Evolutionary conservation across 2,329 filamentous ascomycete species (phyloP).

Genomic region (Cladophialophora bantiana): DNA sequence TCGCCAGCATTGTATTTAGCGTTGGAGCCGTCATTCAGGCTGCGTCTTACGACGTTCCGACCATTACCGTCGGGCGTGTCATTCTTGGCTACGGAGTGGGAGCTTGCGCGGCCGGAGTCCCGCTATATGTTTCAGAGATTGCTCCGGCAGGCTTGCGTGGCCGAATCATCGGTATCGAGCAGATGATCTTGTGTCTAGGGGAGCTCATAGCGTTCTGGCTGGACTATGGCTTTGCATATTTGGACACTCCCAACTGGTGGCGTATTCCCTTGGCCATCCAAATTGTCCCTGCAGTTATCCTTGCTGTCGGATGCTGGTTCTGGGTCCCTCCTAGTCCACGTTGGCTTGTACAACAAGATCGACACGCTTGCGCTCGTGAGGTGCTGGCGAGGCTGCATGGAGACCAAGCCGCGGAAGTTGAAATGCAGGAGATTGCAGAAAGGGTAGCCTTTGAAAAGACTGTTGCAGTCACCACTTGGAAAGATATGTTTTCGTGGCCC

Average conservation of each 20-base stretch:
- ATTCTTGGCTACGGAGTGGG: constrained; percentile 59
- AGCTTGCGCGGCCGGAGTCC: constrained; percentile 55
- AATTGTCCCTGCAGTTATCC: constrained; percentile 42
- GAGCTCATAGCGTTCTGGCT: constrained; percentile 50
- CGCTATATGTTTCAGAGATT: constrained; percentile 55
- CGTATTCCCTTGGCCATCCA: constrained; percentile 45
- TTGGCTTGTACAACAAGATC: constrained; percentile 49
- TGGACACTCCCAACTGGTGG: constrained; percentile 41
- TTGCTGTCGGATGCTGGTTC: constrained; percentile 40
- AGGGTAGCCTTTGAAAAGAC: constrained; percentile 58
- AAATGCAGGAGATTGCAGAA: constrained; percentile 52
- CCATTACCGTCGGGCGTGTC: constrained; percentile 59
- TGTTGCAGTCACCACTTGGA: constrained; percentile 42
- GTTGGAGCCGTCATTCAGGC: constrained; percentile 42
- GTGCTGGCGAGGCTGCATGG: constrained; percentile 47
- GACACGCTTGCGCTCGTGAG: constrained; percentile 44
- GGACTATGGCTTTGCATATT: constrained; percentile 45
- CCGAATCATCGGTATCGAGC: constrained; percentile 50
- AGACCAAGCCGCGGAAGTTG: constrained; percentile 47
- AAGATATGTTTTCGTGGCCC: constrained; percentile 18
- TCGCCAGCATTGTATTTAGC: constrained; percentile 19
- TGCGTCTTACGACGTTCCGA: constrained; percentile 48
- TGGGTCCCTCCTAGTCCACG: constrained; percentile 46
- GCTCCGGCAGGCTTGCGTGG: constrained; percentile 50
- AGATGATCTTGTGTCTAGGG: constrained; percentile 55